Evolutionary conservation across 441 rosid species (phyloP).

Genomic region (Sinapis alba): DNA sequence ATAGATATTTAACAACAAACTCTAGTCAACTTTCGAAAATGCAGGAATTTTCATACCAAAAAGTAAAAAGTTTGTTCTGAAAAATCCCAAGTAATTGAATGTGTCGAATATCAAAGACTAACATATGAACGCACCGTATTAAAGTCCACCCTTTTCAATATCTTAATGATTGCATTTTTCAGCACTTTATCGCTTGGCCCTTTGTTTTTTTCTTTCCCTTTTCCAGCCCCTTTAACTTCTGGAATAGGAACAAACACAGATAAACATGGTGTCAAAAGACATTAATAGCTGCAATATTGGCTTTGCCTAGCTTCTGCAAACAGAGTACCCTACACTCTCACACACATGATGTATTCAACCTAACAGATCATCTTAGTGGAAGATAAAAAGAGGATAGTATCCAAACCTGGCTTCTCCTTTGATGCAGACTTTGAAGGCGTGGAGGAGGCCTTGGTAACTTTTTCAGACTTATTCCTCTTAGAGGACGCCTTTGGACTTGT

Average conservation of each 20-base stretch:
- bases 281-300: conserved; percentile 10
- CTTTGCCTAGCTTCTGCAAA: neutral
- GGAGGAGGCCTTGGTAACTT: conserved; percentile 43
- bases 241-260: conserved; percentile 19
- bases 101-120: neutral
- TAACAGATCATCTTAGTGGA: neutral
- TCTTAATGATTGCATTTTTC: conserved; percentile 72
- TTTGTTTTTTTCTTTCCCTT: conserved; percentile 64
- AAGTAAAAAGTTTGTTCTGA: neutral
- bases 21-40: conserved; percentile 3
- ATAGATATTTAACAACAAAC: conserved; percentile 2
- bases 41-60: neutral
- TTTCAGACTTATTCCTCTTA: conserved; percentile 63
- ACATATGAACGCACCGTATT: conserved; percentile 66
- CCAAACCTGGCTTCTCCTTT: conserved; percentile 65
- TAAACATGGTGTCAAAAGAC: conserved; percentile 26
- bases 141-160: conserved; percentile 88
- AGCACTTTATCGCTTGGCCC: conserved; percentile 65
- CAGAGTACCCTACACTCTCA: neutral
- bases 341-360: neutral
- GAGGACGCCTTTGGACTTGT: conserved; percentile 60
- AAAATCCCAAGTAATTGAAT: no score
- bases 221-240: conserved; percentile 56
- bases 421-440: conserved; percentile 56
- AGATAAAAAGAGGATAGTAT: conserved; percentile 7